Conservation (phyloP, 768 basidiomycete genomes). For the Sarcodon aspratus region DNA sequence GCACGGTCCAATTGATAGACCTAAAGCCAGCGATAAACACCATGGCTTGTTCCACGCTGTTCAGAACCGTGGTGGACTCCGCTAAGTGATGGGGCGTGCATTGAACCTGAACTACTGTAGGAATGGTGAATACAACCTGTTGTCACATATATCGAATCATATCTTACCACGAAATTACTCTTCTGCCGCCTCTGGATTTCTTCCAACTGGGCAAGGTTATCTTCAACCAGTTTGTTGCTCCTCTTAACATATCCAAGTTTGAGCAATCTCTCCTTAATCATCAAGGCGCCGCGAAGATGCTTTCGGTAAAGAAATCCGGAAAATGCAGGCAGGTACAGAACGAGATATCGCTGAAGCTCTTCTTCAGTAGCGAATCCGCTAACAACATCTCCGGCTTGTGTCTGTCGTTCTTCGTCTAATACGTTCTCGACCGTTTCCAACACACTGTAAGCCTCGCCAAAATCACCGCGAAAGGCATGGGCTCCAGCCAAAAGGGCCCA, state of each 20-base stretch:
- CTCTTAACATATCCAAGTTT: background rate
- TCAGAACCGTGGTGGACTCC: too few species aligned
- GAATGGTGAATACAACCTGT: too few species aligned
- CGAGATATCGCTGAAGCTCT: background rate
- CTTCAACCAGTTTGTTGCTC: too few species aligned
- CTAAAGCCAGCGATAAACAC: too few species aligned
- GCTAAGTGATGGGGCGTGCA: too few species aligned
- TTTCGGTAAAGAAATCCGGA: background rate
- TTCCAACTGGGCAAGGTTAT: too few species aligned
- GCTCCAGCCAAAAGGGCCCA: slow-evolving; percentile 37
- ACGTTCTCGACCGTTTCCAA: slow-evolving; percentile 6
- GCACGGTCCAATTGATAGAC: too few species aligned
- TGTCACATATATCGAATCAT: too few species aligned
- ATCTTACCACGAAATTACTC: too few species aligned
- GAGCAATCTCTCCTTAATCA: background rate
- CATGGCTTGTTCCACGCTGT: too few species aligned
- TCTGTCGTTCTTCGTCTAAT: background rate
- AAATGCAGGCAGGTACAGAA: background rate
- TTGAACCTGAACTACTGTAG: too few species aligned
- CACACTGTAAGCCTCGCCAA: background rate
- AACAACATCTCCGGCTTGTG: background rate
- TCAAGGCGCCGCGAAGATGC: background rate
- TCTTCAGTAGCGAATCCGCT: background rate
- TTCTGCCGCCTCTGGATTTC: too few species aligned
- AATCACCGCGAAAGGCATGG: slow-evolving; percentile 30